Evolutionary conservation across 176 grass and related monocot species (phyloP).

Genomic region (Eleusine coracana): DNA sequence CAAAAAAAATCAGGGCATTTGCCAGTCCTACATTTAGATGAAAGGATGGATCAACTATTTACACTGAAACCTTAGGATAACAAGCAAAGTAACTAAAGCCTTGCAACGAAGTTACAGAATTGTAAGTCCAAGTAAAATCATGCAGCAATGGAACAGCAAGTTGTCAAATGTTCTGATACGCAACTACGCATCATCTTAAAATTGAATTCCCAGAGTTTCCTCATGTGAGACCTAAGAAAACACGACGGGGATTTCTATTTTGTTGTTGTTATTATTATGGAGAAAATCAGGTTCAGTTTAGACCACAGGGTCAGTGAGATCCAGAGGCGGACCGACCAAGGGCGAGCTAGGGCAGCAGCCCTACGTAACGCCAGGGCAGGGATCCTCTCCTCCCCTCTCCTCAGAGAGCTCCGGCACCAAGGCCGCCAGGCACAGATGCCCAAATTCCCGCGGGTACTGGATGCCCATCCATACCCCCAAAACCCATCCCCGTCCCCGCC

Average conservation of each 20-base stretch:
- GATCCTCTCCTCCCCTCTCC: too few relatives aligned
- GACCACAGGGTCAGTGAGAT: too few relatives aligned
- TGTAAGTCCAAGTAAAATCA: neutral
- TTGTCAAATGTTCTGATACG: neutral
- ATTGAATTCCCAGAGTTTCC: neutral
- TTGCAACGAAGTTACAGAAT: neutral
- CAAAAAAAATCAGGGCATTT: neutral
- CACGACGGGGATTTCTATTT: too few relatives aligned
- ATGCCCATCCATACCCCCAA: neutral
- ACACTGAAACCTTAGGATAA: neutral
- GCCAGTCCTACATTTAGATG: neutral
- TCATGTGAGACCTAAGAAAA: neutral
- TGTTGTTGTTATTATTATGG: too few relatives aligned
- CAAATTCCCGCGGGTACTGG: too few relatives aligned
- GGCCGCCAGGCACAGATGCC: too few relatives aligned
- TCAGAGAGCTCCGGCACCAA: too few relatives aligned
- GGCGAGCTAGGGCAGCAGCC: neutral
- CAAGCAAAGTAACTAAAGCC: neutral
- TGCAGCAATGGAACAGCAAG: neutral
- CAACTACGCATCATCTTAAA: neutral
- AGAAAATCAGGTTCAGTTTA: too few relatives aligned
- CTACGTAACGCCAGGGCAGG: neutral
- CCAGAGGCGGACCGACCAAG: neutral
- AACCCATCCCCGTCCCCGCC: neutral
- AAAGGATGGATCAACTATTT: neutral